Conservation (phyloP, 768 basidiomycete genomes). For the Phanerochaete carnosa region DNA sequence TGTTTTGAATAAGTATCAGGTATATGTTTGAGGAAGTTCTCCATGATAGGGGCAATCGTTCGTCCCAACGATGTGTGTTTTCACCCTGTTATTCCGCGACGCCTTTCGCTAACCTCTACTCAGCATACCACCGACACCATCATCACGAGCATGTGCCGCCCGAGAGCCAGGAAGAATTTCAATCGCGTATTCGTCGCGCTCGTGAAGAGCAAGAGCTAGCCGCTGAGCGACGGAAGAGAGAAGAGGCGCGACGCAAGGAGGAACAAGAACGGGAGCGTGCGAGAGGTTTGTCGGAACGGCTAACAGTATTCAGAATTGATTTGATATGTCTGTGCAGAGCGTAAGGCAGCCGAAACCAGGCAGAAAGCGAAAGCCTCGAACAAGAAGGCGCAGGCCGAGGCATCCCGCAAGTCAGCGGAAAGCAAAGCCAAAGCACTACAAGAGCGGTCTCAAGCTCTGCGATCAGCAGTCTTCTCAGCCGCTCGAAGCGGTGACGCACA, state of each 20-base stretch:
- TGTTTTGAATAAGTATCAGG: neutral
- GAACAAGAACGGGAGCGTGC: constrained; percentile 44
- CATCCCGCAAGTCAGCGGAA: constrained; percentile 46
- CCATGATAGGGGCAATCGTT: neutral
- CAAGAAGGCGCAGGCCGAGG: constrained; percentile 55
- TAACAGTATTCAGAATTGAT: neutral
- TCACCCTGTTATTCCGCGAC: neutral
- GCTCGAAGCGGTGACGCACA: constrained; percentile 52
- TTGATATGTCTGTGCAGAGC: constrained; percentile 33
- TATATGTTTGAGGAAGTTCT: constrained; percentile 8
- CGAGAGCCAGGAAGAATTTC: constrained; percentile 52
- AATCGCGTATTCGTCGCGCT: constrained; percentile 44
- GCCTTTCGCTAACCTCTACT: neutral
- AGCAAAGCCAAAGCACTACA: constrained; percentile 44
- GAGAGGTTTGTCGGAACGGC: constrained; percentile 35
- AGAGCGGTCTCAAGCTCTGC: constrained; percentile 48
- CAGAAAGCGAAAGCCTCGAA: constrained; percentile 50
- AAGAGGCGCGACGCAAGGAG: constrained; percentile 47
- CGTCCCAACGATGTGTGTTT: neutral
- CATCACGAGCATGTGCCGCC: constrained; percentile 23
- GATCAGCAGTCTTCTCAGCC: constrained; percentile 64
- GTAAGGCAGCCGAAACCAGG: constrained; percentile 51
- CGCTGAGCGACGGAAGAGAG: constrained; percentile 47
- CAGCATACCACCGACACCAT: constrained; percentile 14
- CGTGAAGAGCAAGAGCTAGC: constrained; percentile 56